These are phyloP conservation scores for Lodderomyces margitis DNA, from an alignment of 1,139 yeast species.

Conservation along the genomic window DNA sequence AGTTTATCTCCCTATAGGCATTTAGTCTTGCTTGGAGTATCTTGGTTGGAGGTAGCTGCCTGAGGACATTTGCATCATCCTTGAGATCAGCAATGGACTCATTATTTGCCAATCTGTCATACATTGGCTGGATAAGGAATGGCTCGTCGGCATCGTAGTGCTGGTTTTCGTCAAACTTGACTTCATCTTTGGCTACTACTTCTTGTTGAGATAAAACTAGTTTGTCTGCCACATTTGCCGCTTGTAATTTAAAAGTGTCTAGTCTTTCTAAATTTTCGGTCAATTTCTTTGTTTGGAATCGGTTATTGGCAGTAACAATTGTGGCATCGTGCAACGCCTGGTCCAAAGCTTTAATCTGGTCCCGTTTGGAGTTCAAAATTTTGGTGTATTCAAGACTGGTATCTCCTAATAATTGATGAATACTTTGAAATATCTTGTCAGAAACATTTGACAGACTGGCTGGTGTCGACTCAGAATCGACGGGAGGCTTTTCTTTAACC, in stretches of 20 bases:
- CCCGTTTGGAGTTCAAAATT: slow-evolving; percentile 35
- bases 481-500: slow-evolving; percentile 15
- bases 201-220: slow-evolving; percentile 29
- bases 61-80: slow-evolving; percentile 24
- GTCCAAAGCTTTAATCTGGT: slow-evolving; percentile 38
- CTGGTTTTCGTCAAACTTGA: slow-evolving; percentile 17
- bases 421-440: slow-evolving; percentile 38
- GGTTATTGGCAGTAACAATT: slow-evolving; percentile 44
- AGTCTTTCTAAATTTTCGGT: slow-evolving; percentile 36
- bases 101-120: slow-evolving; percentile 44
- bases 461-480: neutral
- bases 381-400: slow-evolving; percentile 43
- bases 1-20: slow-evolving; percentile 57
- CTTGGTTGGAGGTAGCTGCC: slow-evolving; percentile 56
- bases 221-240: slow-evolving; percentile 42
- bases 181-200: slow-evolving; percentile 11
- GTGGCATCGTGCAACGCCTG: slow-evolving; percentile 42
- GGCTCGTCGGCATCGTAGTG: slow-evolving; percentile 83
- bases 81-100: slow-evolving; percentile 29
- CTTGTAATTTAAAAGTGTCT: slow-evolving; percentile 45
- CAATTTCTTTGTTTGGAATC: slow-evolving; percentile 38
- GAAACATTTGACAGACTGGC: slow-evolving; percentile 18
- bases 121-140: slow-evolving; percentile 61
- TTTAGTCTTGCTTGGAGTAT: slow-evolving; percentile 72
- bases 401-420: slow-evolving; percentile 38